Evolutionary conservation across 2,329 filamentous ascomycete species (phyloP).

Genomic region (Seiridium cupressi): DNA sequence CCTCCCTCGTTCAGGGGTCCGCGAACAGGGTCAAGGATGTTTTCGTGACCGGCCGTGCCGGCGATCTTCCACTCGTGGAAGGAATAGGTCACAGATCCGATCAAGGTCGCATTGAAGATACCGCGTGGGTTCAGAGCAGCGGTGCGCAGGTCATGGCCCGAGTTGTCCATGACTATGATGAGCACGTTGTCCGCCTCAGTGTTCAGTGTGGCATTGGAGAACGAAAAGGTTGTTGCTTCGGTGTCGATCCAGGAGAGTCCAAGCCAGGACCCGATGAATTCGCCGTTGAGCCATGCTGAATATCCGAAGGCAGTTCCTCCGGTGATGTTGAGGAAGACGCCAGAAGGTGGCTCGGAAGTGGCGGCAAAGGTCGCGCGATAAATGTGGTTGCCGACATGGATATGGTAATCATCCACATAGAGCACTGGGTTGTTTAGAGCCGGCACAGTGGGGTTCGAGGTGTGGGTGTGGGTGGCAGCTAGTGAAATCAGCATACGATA

Average conservation of each 20-base stretch:
- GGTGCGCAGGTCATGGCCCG: conserved; percentile 54
- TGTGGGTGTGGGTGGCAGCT: conserved; percentile 47
- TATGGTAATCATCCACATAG: conserved; percentile 56
- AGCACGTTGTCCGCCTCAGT: conserved; percentile 42
- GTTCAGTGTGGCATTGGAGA: conserved; percentile 45
- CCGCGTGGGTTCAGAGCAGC: conserved; percentile 48
- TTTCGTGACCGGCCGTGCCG: conserved; percentile 52
- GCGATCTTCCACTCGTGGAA: conserved; percentile 58
- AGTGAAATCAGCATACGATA: conserved; percentile 9
- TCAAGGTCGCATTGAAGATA: conserved; percentile 49
- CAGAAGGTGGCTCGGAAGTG: conserved; percentile 33
- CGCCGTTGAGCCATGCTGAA: conserved; percentile 56
- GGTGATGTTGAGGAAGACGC: conserved; percentile 48
- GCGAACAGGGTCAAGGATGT: conserved; percentile 52
- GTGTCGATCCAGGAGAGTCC: conserved; percentile 41
- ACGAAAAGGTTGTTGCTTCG: conserved; percentile 42
- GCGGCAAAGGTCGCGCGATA: conserved; percentile 51
- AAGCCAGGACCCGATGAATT: conserved; percentile 53
- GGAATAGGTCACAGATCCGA: conserved; percentile 32
- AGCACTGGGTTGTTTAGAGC: conserved; percentile 51
- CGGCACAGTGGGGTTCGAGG: conserved; percentile 44
- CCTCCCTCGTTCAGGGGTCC: conserved; percentile 58
- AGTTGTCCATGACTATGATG: conserved; percentile 58
- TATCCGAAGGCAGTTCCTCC: conserved; percentile 57
- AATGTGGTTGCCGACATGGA: conserved; percentile 52